phyloP scores from a whole-genome alignment of 1,284 basidiomycete genomes.

The Moniliophthora roreri region DNA sequence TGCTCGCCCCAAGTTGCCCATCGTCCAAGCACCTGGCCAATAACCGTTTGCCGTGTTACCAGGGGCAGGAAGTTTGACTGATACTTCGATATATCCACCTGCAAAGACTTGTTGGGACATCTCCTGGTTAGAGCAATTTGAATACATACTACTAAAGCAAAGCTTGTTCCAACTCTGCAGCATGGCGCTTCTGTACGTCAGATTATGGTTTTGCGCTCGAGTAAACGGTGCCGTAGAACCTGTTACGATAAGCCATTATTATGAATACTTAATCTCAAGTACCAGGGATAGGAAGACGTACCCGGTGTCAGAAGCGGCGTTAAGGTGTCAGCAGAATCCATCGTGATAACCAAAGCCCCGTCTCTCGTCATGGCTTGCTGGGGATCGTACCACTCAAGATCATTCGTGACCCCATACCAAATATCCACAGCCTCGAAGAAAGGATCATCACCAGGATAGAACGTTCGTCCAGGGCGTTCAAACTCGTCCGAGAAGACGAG shows the following conservation, averaged over 20 bases:
- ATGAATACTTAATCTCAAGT: too few species aligned
- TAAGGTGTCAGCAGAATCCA: slow-evolving; percentile 38
- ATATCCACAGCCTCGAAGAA: slow-evolving; percentile 70
- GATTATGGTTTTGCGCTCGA: slow-evolving; percentile 49
- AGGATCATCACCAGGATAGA: slow-evolving; percentile 69
- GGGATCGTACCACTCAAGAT: slow-evolving; percentile 81
- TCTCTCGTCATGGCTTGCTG: slow-evolving; percentile 68
- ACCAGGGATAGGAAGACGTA: too few species aligned
- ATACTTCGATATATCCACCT: slow-evolving; percentile 66
- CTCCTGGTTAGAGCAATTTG: slow-evolving; percentile 17
- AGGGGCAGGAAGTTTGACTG: slow-evolving; percentile 23
- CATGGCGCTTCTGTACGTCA: slow-evolving; percentile 71
- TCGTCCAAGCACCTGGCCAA: slow-evolving; percentile 78
- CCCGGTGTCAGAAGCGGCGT: slow-evolving; percentile 18
- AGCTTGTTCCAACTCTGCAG: slow-evolving; percentile 83
- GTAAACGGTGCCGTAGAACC: slow-evolving; percentile 43
- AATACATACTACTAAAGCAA: slow-evolving; percentile 60
- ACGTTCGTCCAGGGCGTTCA: slow-evolving; percentile 67
- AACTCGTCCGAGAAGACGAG: slow-evolving; percentile 88
- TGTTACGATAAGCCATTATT: too few species aligned
- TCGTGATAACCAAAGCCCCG: slow-evolving; percentile 73
- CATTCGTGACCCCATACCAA: slow-evolving; percentile 67
- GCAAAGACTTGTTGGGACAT: slow-evolving; percentile 32
- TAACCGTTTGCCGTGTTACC: slow-evolving; percentile 35
- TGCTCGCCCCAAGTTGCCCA: slow-evolving; percentile 88